Evolutionary conservation across 768 basidiomycete species (phyloP).

Genomic region (Mycena kentingensis): DNA sequence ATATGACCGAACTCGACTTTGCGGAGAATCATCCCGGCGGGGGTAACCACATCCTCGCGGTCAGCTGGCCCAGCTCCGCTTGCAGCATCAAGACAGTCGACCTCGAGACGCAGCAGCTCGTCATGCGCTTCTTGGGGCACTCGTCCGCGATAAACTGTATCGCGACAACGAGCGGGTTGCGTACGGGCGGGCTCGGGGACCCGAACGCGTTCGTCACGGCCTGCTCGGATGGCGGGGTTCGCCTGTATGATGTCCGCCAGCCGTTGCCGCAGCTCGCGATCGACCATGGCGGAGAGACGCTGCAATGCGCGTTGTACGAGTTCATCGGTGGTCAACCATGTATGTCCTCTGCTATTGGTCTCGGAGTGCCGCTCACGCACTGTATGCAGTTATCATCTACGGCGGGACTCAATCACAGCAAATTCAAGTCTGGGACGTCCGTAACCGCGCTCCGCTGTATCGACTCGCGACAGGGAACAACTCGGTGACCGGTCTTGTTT

Average conservation of each 20-base stretch:
- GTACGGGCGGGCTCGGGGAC: slow-evolving; percentile 10
- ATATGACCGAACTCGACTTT: not conserved
- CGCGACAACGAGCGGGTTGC: slow-evolving; percentile 27
- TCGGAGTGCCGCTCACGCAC: not conserved
- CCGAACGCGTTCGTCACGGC: slow-evolving; percentile 34
- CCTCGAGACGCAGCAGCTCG: slow-evolving; percentile 11
- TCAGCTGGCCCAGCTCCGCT: not conserved
- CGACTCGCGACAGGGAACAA: slow-evolving; percentile 43
- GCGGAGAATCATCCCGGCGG: not conserved
- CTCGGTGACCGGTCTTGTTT: slow-evolving; percentile 30
- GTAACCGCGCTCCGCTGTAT: slow-evolving; percentile 34
- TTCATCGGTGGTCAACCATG: slow-evolving; percentile 34
- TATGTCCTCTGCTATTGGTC: slow-evolving; percentile 9
- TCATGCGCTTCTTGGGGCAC: slow-evolving; percentile 33
- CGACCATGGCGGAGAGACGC: slow-evolving; percentile 18
- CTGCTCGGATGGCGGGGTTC: slow-evolving; percentile 32
- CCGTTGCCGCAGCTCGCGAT: slow-evolving; percentile 33
- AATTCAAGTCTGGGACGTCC: slow-evolving; percentile 40
- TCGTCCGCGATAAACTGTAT: slow-evolving; percentile 27
- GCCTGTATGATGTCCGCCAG: slow-evolving; percentile 33
- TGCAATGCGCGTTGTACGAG: slow-evolving; percentile 19
- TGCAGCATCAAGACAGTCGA: slow-evolving; percentile 16
- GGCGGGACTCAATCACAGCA: slow-evolving; percentile 30
- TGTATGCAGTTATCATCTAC: slow-evolving; percentile 27
- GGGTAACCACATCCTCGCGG: not conserved